Evolutionary conservation across 208 protist genomes (phyloP).

Genomic region (Wallacemonas collosoma): DNA sequence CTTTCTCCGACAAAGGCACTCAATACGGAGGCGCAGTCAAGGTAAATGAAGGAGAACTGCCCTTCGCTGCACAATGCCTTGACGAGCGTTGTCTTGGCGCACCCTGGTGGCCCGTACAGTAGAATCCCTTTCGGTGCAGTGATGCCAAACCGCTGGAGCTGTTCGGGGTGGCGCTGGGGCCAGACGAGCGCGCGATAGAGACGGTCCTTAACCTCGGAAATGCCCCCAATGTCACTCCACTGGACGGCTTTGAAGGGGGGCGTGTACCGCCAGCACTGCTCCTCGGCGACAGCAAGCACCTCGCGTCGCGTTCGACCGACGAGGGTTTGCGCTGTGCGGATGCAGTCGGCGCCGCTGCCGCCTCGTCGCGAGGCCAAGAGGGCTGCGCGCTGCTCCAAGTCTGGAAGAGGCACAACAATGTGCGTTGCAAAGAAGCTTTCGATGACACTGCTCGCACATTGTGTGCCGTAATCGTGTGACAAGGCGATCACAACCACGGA

Average conservation of each 20-base stretch:
- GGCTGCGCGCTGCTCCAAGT: slow-evolving; percentile 40
- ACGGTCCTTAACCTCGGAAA: slow-evolving; percentile 97
- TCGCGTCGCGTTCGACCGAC: slow-evolving; percentile 57
- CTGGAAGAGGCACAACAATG: slow-evolving; percentile 45
- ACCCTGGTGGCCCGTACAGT: slow-evolving; percentile 95
- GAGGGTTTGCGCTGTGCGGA: slow-evolving; percentile 46
- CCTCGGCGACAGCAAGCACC: slow-evolving; percentile 49
- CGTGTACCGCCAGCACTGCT: slow-evolving; percentile 11
- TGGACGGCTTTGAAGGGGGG: slow-evolving; percentile 68
- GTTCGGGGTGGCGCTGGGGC: slow-evolving; percentile 98
- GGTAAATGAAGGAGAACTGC: slow-evolving; percentile 81
- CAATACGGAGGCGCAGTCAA: slow-evolving; percentile 85
- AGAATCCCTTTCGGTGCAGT: slow-evolving; percentile 93
- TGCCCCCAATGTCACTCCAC: slow-evolving; percentile 99
- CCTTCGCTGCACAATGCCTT: slow-evolving; percentile 83
- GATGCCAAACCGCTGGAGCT: slow-evolving; percentile 98
- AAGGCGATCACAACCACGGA: slow-evolving; percentile 60
- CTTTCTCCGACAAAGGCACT: slow-evolving; percentile 95
- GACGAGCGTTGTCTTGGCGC: slow-evolving; percentile 94
- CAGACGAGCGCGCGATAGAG: slow-evolving; percentile 99
- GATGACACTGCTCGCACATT: slow-evolving; percentile 33
- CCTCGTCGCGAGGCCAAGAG: slow-evolving; percentile 58
- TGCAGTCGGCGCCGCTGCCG: slow-evolving; percentile 27
- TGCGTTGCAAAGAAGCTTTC: slow-evolving; percentile 45
- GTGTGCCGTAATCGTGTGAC: slow-evolving; percentile 30